phyloP scores from a whole-genome alignment of 352 stramenopile genomes.

The Globisporangium takayamanum region DNA sequence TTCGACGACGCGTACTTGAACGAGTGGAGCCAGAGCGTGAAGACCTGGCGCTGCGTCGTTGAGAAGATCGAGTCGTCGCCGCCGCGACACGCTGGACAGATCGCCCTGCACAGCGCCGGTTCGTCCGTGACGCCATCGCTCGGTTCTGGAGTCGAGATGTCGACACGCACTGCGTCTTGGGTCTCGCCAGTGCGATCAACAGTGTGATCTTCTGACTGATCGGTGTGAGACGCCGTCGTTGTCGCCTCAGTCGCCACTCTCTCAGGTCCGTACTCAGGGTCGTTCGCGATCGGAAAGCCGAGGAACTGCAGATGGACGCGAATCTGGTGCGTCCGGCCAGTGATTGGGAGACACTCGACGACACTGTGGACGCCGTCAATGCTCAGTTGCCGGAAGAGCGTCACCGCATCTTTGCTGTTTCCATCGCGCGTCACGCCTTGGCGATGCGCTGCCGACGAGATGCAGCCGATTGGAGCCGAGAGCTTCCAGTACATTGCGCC shows the following conservation, averaged over 20 bases:
- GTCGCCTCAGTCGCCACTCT: background rate
- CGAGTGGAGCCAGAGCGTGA: slow-evolving; percentile 46
- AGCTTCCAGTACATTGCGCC: slow-evolving; percentile 29
- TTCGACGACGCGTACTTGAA: slow-evolving; percentile 34
- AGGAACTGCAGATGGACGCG: slow-evolving; percentile 89
- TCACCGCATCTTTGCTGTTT: slow-evolving; percentile 30
- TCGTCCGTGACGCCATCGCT: background rate
- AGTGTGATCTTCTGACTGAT: background rate
- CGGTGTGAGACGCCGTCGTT: background rate
- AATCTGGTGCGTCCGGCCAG: slow-evolving; percentile 94
- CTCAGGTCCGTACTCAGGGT: slow-evolving; percentile 88
- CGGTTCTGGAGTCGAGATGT: no score
- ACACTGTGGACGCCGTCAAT: slow-evolving; percentile 44
- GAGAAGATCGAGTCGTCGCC: slow-evolving; percentile 15
- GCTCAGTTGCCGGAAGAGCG: slow-evolving; percentile 24
- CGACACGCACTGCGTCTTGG: no score
- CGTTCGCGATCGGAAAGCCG: slow-evolving; percentile 90
- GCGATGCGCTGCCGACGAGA: slow-evolving; percentile 13
- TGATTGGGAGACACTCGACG: slow-evolving; percentile 86
- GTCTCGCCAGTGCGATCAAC: no score
- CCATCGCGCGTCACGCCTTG: slow-evolving; percentile 13
- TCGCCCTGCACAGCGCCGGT: background rate
- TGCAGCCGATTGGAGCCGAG: slow-evolving; percentile 29
- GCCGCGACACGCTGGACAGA: slow-evolving; percentile 19
- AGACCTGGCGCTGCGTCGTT: slow-evolving; percentile 12